Base-by-base conservation (phyloP, 2,329 filamentous ascomycete genomes). In the Cladosporium austrohemisphaericum region DNA sequence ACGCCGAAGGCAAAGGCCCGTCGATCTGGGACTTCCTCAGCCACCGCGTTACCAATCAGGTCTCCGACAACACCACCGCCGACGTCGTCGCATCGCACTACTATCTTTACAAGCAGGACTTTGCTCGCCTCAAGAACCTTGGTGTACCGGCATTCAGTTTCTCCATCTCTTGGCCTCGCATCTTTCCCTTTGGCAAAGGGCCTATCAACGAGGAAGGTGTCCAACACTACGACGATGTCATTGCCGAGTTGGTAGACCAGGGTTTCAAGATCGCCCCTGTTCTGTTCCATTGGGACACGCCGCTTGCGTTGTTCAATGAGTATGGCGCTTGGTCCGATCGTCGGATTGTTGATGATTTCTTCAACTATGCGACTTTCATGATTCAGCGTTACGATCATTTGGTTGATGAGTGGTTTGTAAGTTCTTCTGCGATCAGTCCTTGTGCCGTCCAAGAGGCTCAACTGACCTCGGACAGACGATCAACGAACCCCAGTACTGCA, bases 21-120 rank as follows among this genome's bases (percentile, higher is more conserved):
- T 56, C 54, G 11, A 59, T 61, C 31, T 60, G 58, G 56, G 57
- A 61, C 36, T 51, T 74, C 43, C 55, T 73, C n/a, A 56, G 65
- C 16, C 71, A 25, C 26, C 44, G 47, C 47, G 47, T 50, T n/a
- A 46, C 41, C 6, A 68, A 69, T 19, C 63, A 61, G 36, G 70
- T 74, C 4, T 57, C 60, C 11, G 61, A 58, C 32, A 69, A 59
- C 54, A 58, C 62, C 0, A 70, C 47, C 37, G 47, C 59, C 5
- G 78, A 81, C 55, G 63, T 80, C n/a, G 71, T 71, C 1, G 70
- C 71, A 43, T 68, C 73, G 41, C 71, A 76, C 46, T 76, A 76
- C 54, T 75, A 43, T 20, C 31, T 50, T n/a, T 50, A 50, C 38
- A 50, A 50, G 31, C 47, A 50, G 36, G 47, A 50, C 37, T 23